Percentiles rank a stretch among this genome's conserved stretches.
Conservation (phyloP, 2,329 filamentous ascomycete genomes). For the Ambrosiella beaveri region DNA sequence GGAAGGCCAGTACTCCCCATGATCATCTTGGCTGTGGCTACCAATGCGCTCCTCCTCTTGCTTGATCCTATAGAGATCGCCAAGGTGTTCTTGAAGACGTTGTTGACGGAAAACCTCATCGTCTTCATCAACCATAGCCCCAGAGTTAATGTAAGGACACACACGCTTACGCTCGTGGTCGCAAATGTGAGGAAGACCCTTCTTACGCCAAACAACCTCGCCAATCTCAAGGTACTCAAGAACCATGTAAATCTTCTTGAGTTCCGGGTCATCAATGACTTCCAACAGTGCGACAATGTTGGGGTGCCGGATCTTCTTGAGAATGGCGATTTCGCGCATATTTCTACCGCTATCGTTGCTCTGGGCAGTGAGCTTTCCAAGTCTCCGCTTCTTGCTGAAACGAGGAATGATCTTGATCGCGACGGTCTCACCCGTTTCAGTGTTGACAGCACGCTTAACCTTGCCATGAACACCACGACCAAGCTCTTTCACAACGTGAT, state of each 20-base stretch:
- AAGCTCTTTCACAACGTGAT: slow-evolving; percentile 91
- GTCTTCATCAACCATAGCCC: background rate
- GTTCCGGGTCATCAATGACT: slow-evolving; percentile 90
- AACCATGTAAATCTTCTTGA: slow-evolving; percentile 97
- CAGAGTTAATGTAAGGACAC: slow-evolving; percentile 22
- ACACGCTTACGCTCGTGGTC: slow-evolving; percentile 66
- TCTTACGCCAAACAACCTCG: slow-evolving; percentile 86
- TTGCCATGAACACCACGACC: slow-evolving; percentile 93
- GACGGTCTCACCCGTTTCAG: slow-evolving; percentile 59
- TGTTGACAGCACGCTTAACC: slow-evolving; percentile 81
- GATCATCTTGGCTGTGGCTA: slow-evolving; percentile 33
- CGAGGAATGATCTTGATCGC: slow-evolving; percentile 98
- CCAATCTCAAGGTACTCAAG: slow-evolving; percentile 88
- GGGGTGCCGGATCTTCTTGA: slow-evolving; percentile 96
- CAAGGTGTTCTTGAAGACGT: slow-evolving; percentile 40
- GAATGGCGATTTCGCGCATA: slow-evolving; percentile 89
- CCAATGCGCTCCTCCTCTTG: slow-evolving; percentile 31
- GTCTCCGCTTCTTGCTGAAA: slow-evolving; percentile 77
- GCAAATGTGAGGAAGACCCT: slow-evolving; percentile 69
- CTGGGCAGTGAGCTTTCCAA: slow-evolving; percentile 60
- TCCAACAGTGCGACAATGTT: slow-evolving; percentile 92
- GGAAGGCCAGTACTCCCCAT: slow-evolving; percentile 49
- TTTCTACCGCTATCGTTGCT: slow-evolving; percentile 51
- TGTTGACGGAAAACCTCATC: slow-evolving; percentile 45
- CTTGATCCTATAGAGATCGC: slow-evolving; percentile 38